These are phyloP conservation scores for Solanum tacnaense DNA, from an alignment of 257 asterid genomes.

Conservation along the genomic window DNA sequence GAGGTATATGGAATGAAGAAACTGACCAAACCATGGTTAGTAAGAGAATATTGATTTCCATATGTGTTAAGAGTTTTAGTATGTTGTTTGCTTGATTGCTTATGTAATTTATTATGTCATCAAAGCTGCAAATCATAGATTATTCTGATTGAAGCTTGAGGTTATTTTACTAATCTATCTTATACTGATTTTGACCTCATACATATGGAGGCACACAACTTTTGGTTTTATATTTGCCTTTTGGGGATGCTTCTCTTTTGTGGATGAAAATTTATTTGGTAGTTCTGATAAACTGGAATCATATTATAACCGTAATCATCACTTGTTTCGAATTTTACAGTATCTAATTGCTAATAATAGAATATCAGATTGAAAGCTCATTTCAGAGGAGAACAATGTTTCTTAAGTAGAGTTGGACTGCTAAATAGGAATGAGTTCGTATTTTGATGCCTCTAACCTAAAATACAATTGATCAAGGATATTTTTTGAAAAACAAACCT, in stretches of 20 bases:
- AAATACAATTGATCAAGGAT: not conserved
- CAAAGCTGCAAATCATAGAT: not conserved
- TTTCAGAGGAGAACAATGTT: not conserved
- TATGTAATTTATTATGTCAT: not conserved
- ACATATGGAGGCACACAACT: not conserved
- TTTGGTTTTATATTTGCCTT: not conserved
- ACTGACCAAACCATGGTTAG: conserved; percentile 68
- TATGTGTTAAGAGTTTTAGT: not conserved
- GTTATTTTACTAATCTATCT: not conserved
- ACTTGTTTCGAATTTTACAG: not conserved
- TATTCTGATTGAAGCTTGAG: not conserved
- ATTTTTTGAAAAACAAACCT: not conserved
- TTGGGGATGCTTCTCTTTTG: not conserved
- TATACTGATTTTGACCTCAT: not conserved
- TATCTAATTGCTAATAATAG: not conserved
- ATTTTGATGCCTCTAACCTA: not conserved
- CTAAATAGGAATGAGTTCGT: not conserved
- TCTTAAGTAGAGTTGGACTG: not conserved
- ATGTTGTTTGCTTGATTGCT: not conserved
- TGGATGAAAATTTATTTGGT: not conserved
- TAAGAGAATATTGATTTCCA: conserved; percentile 1
- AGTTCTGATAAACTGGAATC: not conserved
- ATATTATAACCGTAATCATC: not conserved
- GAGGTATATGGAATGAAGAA: conserved; percentile 91
- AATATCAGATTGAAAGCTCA: not conserved